Base-by-base conservation (phyloP, 129 eudicot species). In the Pulicaria dysenterica region DNA sequence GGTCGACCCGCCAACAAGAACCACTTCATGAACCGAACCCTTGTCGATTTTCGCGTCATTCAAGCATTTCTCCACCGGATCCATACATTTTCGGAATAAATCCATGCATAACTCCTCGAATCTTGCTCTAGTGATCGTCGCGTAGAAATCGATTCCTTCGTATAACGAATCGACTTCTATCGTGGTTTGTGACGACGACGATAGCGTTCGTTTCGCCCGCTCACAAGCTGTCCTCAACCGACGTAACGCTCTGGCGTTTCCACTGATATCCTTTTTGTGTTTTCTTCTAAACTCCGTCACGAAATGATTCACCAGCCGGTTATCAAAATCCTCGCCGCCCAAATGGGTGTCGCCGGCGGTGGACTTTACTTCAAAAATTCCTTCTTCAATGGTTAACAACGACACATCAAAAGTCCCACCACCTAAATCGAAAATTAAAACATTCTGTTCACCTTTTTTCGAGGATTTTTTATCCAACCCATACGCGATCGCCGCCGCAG, bases 391-490 rank as follows among this genome's bases (percentile, higher is more conserved):
- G 6, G 96, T 89, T 53, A 89, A 56, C 71, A 89, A 19, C 12
- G 92, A 86, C 3, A 86, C 96, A 61, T 89, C 96, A 51, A 89
- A 89, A 41, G 96, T 89, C 9, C 96, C 96, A 3, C 95, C 95
- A 1, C 95, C 96, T 43, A 89, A 67, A 62, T 90, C 93, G 38
- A 90, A 90, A 13, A 90, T 88, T 58, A 90, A 70, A 45, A 90
- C 88, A 38, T 84, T 86, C 45, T 87, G 87, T 50, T 90, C 96
- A 0, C 93, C 90, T 57, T 36, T 67, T 5, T 65, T 39, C 0
- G 78, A 11, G 13, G 83, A 51, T 36, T 84, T 86, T 66, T 86
- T 90, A 17, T 90, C 93, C 64, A 90, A 64, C 2, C 96, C 96
- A 15, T 90, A 90, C 0, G 96, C 96, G 2, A 90, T 90, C 0